Base-by-base conservation (phyloP, 164 flowering plant species). In the Litsea cubeba region DNA sequence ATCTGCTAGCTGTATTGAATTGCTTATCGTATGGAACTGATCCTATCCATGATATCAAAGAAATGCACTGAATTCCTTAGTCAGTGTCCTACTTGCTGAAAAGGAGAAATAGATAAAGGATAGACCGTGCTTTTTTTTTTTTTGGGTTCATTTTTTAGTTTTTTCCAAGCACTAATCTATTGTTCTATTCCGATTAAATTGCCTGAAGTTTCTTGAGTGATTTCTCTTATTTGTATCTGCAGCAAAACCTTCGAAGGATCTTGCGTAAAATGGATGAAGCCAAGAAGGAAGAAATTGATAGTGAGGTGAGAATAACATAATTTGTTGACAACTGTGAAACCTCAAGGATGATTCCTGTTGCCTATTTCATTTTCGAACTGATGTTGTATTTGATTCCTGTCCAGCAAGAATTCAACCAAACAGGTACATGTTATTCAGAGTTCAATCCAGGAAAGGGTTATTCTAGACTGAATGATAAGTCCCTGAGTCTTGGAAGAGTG, bases 191-290 rank as follows among this genome's bases (percentile, higher is more conserved):
- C 2, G 10, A 7, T 40, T 40, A 40, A 40, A 40, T 40, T 40
- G 10, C 46, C 11, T 8, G 11, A 40, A 40, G 46, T 40, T 40
- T 5, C 11, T 40, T 40, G 46, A 8, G 46, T 40, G 46, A 1
- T 40, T 8, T 40, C 46, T 40, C 22, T 7, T 24, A 0, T 63
- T 24, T 22, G 10, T 22, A 63, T 6, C 66, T 63, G 28, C 66
- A 83, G 62, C 69, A 76, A 10, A 80, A 66, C 10, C 30, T 81
- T 0, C 80, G 51, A 64, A 73, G 72, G 1, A 24, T 82, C 50
- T 20, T 74, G 57, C 40, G 23, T 26, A 30, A 77, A 50, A 67
- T 63, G 35, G 40, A 49, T 5, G 18, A 62, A 12, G 73, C 14
- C 6, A 17, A 46, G 10, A 26, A 18, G 66, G 66, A 24, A 3